Conservation (phyloP, 108 stramenopile genomes). For the Skeletonema marinoi region DNA sequence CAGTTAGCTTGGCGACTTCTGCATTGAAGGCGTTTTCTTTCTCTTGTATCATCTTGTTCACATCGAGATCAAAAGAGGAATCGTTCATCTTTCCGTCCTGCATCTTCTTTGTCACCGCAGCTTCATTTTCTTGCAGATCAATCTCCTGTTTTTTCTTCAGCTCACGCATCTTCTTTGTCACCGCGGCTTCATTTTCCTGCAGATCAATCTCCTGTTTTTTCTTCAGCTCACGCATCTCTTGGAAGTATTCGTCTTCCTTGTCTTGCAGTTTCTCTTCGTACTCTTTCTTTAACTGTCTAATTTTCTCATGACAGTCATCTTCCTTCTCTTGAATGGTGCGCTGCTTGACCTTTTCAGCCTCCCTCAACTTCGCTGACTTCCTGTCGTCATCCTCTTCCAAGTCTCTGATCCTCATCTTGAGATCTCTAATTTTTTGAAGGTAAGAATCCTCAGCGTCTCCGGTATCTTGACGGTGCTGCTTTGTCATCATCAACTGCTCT, state of each 20-base stretch:
- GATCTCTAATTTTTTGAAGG: constrained; percentile 14
- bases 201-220: constrained; percentile 1
- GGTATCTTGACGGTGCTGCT: constrained; percentile 13
- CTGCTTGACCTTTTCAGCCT: constrained; percentile 20
- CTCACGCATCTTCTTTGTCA: constrained; percentile 10
- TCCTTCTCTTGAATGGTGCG: constrained; percentile 30
- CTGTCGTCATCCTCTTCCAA: constrained; percentile 9
- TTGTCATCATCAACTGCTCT: background rate
- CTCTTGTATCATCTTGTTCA: constrained; percentile 7
- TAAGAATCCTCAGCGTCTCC: constrained; percentile 10
- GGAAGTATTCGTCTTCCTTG: constrained; percentile 20
- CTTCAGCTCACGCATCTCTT: constrained; percentile 21
- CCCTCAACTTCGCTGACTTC: background rate
- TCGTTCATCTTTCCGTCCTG: constrained; percentile 9
- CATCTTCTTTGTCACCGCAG: constrained; percentile 20
- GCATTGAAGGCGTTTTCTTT: constrained; percentile 15
- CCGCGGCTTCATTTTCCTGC: constrained; percentile 29
- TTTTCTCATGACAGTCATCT: constrained; percentile 17
- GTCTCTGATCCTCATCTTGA: constrained; percentile 13
- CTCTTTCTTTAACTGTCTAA: constrained; percentile 28
- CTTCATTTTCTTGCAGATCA: constrained; percentile 16
- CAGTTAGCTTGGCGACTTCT: constrained; percentile 13
- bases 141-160: constrained; percentile 6
- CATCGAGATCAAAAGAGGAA: constrained; percentile 10
- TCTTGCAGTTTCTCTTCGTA: constrained; percentile 17